Base-by-base conservation (phyloP, 345 rosid genomes). In the Camelina hispida region DNA sequence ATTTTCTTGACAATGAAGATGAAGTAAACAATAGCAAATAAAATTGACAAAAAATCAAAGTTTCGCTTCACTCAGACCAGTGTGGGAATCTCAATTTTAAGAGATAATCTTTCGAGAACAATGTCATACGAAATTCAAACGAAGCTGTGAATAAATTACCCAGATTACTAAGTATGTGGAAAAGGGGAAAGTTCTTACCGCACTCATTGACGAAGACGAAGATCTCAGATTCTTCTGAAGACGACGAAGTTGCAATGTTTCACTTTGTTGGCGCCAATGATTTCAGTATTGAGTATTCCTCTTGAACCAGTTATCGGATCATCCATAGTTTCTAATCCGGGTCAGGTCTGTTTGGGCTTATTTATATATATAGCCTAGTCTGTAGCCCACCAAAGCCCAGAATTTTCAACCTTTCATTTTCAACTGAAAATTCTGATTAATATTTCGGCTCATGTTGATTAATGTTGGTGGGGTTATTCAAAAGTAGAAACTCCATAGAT, bases 181-280 rank as follows among this genome's bases (percentile, higher is more conserved):
- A 25, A 42, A 1, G 3, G 18, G 25, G 23, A 20, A 4, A 32
- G 43, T 71, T 48, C 40, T 37, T 12, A 60, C 68, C 59, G 1
- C 5, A 15, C 9, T 23, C 23, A 9, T 8, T 30, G 66, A 32
- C 38, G 38, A 8, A 8, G 63, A 28, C 43, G 63, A 28, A 56
- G 28, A 25, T 9, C 8, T 32, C 7, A 32, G 55, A 69, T 57
- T 25, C 56, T 18, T 42, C 30, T 43, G 42, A 69, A 28, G 64
- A 4, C 65, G 42, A 4, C 65, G 55, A 69, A 56, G 3, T 34
- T 18, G 57, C 67, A n/a, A 71, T 35, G 51, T 13, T 71, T 25
- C 59, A 11, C 38, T 60, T 35, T 42, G 40, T 53, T 68, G 51
- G 50, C 51, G 68, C 75, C 67, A 71, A 70, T 4, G 47, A 70